Conservation (phyloP, 805 yeast genomes). For the Ogataea wickerhamii region DNA sequence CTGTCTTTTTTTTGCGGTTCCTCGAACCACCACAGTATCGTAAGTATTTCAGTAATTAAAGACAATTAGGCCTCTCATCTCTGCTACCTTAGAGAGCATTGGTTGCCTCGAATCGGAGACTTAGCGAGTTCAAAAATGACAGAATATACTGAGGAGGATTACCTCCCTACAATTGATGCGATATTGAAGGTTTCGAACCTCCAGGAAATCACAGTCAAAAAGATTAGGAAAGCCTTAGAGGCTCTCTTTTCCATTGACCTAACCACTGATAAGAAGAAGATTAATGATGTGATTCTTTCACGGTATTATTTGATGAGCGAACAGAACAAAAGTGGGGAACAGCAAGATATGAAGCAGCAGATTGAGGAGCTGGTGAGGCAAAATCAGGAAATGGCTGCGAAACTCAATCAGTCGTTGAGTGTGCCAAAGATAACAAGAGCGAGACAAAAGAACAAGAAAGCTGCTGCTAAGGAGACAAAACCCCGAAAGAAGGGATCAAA, state of each 20-base stretch:
- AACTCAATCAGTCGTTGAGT: constrained; percentile 30
- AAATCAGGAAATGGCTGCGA: constrained; percentile 41
- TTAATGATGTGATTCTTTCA: constrained; percentile 57
- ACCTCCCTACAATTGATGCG: constrained; percentile 66
- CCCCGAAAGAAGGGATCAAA: constrained; percentile 25
- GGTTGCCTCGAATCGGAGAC: too few species aligned
- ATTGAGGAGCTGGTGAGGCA: constrained; percentile 40
- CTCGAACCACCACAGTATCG: too few species aligned
- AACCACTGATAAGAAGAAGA: constrained; percentile 43
- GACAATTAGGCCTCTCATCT: too few species aligned
- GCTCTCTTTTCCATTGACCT: constrained; percentile 60
- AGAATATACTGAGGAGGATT: constrained; percentile 29
- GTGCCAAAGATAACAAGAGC: constrained; percentile 18
- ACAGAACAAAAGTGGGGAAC: constrained; percentile 12
- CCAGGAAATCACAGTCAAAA: constrained; percentile 65
- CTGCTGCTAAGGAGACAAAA: constrained; percentile 7
- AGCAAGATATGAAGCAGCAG: constrained; percentile 16
- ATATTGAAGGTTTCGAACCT: constrained; percentile 68
- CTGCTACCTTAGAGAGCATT: too few species aligned
- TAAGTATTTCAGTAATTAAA: too few species aligned
- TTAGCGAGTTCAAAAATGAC: constrained; percentile 2
- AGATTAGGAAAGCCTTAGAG: constrained; percentile 68
- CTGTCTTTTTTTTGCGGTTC: too few species aligned
- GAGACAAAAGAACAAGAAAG: constrained; percentile 5
- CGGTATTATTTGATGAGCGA: constrained; percentile 50